These are phyloP conservation scores for Aspergillus sclerotiicarbonarius DNA, from an alignment of 495 filamentous ascomycete genomes.

Conservation along the genomic window DNA sequence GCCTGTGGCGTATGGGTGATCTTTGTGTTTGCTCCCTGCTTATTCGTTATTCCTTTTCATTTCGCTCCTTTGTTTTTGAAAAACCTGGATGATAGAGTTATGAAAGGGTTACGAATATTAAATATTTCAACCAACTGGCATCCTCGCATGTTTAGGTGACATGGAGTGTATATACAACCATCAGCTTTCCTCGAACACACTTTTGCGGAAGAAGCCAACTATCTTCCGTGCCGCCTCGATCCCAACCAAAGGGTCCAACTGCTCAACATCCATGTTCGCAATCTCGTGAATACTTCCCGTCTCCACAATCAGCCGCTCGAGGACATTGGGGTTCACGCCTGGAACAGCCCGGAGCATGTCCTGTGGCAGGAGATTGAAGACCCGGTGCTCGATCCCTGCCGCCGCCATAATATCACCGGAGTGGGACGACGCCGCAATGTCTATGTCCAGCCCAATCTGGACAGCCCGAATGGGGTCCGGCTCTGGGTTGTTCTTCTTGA, in stretches of 20 bases:
- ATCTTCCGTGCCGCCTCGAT: slow-evolving; percentile 78
- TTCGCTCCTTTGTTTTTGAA: slow-evolving; percentile 25
- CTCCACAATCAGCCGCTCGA: slow-evolving; percentile 66
- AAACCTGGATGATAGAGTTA: slow-evolving; percentile 42
- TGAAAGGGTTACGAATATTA: slow-evolving; percentile 45
- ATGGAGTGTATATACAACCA: slow-evolving; percentile 10
- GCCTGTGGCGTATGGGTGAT: slow-evolving; percentile 30
- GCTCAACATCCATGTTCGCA: slow-evolving; percentile 78
- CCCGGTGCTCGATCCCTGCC: slow-evolving; percentile 49
- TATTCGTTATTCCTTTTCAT: slow-evolving; percentile 38
- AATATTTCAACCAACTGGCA: slow-evolving; percentile 11
- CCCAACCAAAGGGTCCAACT: slow-evolving; percentile 71
- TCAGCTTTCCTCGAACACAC: slow-evolving; percentile 58
- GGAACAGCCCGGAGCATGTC: slow-evolving; percentile 89
- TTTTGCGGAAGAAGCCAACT: slow-evolving; percentile 78
- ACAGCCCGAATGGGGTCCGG: slow-evolving; percentile 89
- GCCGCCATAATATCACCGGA: slow-evolving; percentile 59
- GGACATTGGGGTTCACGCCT: slow-evolving; percentile 76
- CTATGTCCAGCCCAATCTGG: slow-evolving; percentile 71
- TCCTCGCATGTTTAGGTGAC: background rate
- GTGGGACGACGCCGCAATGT: slow-evolving; percentile 50
- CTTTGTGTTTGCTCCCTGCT: slow-evolving; percentile 43
- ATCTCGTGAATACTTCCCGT: slow-evolving; percentile 76
- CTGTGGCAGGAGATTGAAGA: slow-evolving; percentile 65
- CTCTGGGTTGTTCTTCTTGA: slow-evolving; percentile 85